These are phyloP conservation scores for Vaccinium vitisidaea DNA, from an alignment of 148 eudicot species.

Conservation along the genomic window DNA sequence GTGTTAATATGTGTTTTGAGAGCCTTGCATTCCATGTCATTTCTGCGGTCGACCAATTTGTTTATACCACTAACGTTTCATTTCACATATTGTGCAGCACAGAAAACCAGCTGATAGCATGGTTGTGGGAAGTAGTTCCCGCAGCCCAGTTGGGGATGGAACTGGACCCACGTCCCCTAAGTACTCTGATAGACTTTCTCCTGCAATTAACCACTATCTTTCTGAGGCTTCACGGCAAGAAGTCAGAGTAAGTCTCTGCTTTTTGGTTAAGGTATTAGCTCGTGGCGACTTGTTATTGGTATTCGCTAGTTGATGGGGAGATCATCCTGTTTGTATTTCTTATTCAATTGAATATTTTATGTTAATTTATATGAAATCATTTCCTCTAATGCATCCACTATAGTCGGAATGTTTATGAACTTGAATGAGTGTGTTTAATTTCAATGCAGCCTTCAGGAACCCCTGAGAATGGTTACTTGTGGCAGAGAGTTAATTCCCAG, in stretches of 20 bases:
- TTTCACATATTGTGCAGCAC: slow-evolving; percentile 57
- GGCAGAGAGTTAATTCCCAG: slow-evolving; percentile 96
- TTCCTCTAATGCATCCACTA: background rate
- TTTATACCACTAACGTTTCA: slow-evolving; percentile 2
- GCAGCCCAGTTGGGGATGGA: slow-evolving; percentile 50
- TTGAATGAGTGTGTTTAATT: background rate
- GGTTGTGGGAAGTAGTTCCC: slow-evolving; percentile 85
- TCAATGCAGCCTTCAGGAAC: slow-evolving; percentile 82
- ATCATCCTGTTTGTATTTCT: background rate
- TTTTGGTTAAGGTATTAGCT: slow-evolving; percentile 5
- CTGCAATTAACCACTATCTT: slow-evolving; percentile 90
- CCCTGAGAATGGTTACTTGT: slow-evolving; percentile 87
- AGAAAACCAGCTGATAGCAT: slow-evolving; percentile 80
- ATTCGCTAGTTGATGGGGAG: background rate
- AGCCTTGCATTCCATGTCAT: background rate
- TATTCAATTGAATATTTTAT: background rate
- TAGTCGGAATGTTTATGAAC: background rate
- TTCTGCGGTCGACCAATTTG: background rate
- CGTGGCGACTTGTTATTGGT: background rate
- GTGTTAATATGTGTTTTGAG: background rate
- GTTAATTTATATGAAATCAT: background rate
- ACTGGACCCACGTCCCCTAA: slow-evolving; percentile 77
- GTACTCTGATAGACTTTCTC: slow-evolving; percentile 95
- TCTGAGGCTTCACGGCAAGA: slow-evolving; percentile 97
- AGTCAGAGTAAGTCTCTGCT: slow-evolving; percentile 50